Base-by-base conservation (phyloP, 2,329 filamentous ascomycete genomes). In the Elsinoe australis region DNA sequence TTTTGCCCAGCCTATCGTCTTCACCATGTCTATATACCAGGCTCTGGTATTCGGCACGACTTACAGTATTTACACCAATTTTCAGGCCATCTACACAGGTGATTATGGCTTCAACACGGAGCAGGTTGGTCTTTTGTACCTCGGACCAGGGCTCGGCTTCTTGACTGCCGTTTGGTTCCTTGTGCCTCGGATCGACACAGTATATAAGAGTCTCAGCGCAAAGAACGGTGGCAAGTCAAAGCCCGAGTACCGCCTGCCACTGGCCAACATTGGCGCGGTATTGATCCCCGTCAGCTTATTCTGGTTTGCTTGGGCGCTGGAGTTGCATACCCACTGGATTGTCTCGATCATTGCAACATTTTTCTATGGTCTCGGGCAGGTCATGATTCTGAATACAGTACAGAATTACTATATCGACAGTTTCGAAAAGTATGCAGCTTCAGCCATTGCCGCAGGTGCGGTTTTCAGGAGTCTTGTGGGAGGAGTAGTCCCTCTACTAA, bases 321-420 rank as follows among this genome's bases (percentile, higher is more conserved):
- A 71, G 42, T 59, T 56, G 14, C 61, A 67, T 22, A 57, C 55
- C 2, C 68, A 67, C 46, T 73, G 69, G 69, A 55, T 62, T 22
- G 64, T 62, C 1, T 61, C 65, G 4, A 66, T 71, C 26, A 56
- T 64, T 0, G 59, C 64, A 2, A 72, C 68, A 0, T 71, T 67
- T 53, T 71, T 70, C 57, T 74, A 73, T 53, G 73, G 72, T 21
- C 64, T 75, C 14, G 72, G 73, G 2, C 72, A 75, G 49, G 71
- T 77, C 8, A 69, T 72, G 54, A 73, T 75, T 22, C 59, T 76
- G 47, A 76, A 75, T 49, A 66, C 65, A 9, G 71, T 72, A 12
- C 73, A 76, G 47, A 77, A 76, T 46, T 75, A 75, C 57, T 75
- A 74, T 55, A 74, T 75, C 38, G 72, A 75, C 54, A 65, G 66